Evolutionary conservation across 2,329 filamentous ascomycete species (phyloP), one percentile per base, ranked within the genome.

Genomic region (Plenodomus lindquistii): DNA sequence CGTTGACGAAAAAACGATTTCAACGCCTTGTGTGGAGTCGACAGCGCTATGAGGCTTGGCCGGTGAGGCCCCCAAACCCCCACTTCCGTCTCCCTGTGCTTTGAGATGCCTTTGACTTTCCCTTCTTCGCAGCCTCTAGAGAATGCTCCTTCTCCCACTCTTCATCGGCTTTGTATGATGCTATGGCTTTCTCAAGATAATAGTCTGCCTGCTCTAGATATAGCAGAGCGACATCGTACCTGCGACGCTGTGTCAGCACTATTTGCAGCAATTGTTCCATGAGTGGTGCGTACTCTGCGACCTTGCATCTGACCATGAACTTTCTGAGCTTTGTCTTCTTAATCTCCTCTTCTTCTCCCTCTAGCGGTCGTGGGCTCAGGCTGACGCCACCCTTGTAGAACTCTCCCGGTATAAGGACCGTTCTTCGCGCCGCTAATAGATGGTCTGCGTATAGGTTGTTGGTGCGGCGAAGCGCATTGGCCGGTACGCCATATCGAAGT

Each of bases 251-350:
- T 76, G 60, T 77, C 59, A 77, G 73, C 57, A 44, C 54, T 34
- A 46, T 36, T 35, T 39, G 19, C n/a, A 15, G 9, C 27, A 7
- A 3, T 10, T 15, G 10, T 18, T 16, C 9, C 35, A 3, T 15
- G 1, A 29, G 42, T 19, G n/a, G 8, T 34, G 75, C 79, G 73
- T 85, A 92, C 77, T 92, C 87, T 19, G 82, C 76, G 21, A 89
- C 86, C 67, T 93, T 93, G 73, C 86, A 89, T 1, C 80, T 79
- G 2, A 90, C 84, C 89, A 92, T 92, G 78, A 87, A 93, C 52
- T 87, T 82, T 36, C 89, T 79, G 27, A 93, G 79, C 65, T 85
- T 86, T 16, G 76, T 79, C 73, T 89, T 92, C 54, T 85, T 80
- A 41, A 81, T 76, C 72, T 89, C 86, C 62, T 91, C 88, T 38